Conservation (phyloP, 768 basidiomycete genomes). For the Lactarius vividus region DNA sequence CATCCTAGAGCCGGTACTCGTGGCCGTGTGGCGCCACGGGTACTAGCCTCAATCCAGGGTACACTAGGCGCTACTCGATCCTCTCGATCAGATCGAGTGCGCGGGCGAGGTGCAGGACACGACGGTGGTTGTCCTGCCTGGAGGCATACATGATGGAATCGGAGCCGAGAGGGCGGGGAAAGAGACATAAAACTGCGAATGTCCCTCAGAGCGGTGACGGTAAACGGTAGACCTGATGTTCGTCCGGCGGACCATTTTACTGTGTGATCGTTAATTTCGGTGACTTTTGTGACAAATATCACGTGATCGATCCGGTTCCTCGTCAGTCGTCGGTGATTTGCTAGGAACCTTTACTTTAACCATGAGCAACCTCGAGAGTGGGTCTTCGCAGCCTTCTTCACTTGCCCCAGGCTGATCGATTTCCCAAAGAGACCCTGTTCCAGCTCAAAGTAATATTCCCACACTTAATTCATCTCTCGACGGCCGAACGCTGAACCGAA, state of each 20-base stretch:
- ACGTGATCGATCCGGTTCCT: not conserved
- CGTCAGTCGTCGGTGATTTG: not conserved
- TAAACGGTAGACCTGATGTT: not conserved
- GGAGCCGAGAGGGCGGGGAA: too few species aligned
- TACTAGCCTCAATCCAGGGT: not conserved
- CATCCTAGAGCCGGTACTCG: too few species aligned
- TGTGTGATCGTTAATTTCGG: not conserved
- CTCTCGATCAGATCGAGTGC: slow-evolving; percentile 2
- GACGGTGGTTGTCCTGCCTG: slow-evolving; percentile 1
- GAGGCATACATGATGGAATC: slow-evolving; percentile 16
- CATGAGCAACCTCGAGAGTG: slow-evolving; percentile 90
- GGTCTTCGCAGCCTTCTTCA: slow-evolving; percentile 35
- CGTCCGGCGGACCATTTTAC: not conserved
- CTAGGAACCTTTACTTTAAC: not conserved
- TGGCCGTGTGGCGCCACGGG: too few species aligned
- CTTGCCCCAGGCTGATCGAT: slow-evolving; percentile 34
- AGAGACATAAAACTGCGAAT: not conserved
- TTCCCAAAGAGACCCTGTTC: slow-evolving; percentile 83
- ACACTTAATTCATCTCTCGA: not conserved
- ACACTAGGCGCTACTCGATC: slow-evolving; percentile 3
- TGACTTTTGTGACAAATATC: too few species aligned
- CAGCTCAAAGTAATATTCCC: slow-evolving; percentile 78
- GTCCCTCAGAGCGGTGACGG: not conserved
- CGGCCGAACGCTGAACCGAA: slow-evolving; percentile 1
- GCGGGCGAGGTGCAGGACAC: not conserved